Conservation (phyloP, 352 stramenopile genomes). For the Globisporangium paroecandrum region DNA sequence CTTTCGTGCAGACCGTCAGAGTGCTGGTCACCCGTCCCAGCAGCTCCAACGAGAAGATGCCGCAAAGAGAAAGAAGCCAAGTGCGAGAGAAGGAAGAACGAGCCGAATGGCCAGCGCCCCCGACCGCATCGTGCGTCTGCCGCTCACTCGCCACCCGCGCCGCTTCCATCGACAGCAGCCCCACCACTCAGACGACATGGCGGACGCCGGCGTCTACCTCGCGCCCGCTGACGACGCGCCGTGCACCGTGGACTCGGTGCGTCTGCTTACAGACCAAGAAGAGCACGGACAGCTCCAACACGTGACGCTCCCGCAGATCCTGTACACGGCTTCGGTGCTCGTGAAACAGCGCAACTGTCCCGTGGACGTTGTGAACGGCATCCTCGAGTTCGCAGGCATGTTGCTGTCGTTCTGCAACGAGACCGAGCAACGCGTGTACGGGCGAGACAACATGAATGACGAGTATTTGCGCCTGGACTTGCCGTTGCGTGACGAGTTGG, state of each 20-base stretch:
- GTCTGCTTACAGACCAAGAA: constrained; percentile 39
- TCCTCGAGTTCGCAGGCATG: constrained; percentile 51
- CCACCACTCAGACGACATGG: neutral
- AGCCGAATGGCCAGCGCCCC: neutral
- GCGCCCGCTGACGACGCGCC: constrained; percentile 41
- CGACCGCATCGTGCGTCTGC: neutral
- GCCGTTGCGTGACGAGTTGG: constrained; percentile 28
- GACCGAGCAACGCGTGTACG: constrained; percentile 27
- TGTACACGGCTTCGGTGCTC: constrained; percentile 41
- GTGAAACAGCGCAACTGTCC: constrained; percentile 27
- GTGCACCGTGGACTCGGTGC: constrained; percentile 24
- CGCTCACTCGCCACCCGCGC: neutral
- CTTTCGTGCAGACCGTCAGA: neutral
- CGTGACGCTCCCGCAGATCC: constrained; percentile 32
- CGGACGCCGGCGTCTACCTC: constrained; percentile 29
- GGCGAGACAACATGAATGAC: constrained; percentile 45
- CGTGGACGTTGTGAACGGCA: constrained; percentile 23
- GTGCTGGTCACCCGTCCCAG: neutral
- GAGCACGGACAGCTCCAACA: constrained; percentile 37
- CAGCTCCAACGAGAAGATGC: neutral
- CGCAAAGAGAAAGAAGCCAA: neutral
- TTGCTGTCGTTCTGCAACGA: constrained; percentile 42
- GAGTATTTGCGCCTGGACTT: constrained; percentile 50
- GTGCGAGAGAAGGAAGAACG: neutral
- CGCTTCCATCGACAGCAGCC: neutral